A percentile compares a stretch with the other conserved stretches of the same genome.
phyloP scores from a whole-genome alignment of 2,329 filamentous ascomycete genomes.

The Nemania diffusa region DNA sequence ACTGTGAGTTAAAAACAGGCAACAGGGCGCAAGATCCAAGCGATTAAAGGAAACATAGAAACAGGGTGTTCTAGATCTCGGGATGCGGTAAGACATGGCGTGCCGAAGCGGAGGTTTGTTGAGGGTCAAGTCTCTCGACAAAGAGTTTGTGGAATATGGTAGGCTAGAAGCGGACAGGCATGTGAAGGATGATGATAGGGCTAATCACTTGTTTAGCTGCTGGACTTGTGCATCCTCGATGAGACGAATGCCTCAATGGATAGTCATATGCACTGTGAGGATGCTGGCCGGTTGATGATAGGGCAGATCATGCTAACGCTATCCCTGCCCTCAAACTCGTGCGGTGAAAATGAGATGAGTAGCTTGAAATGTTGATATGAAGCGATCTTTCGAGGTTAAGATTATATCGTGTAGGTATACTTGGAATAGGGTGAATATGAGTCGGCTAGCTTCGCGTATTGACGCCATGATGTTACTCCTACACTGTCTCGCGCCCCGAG shows the following conservation, averaged over 20 bases:
- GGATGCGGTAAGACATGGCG: constrained; percentile 29
- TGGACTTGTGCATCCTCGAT: not conserved
- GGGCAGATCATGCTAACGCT: not conserved
- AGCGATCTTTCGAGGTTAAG: not conserved
- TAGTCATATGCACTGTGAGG: not conserved
- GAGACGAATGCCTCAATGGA: constrained; percentile 1
- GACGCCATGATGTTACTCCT: not conserved
- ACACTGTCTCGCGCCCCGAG: not conserved
- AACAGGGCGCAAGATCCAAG: constrained; percentile 16
- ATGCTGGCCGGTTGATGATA: not conserved
- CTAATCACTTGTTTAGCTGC: not conserved
- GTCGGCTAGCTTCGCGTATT: not conserved
- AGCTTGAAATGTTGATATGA: not conserved
- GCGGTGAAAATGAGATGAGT: not conserved
- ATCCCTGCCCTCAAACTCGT: not conserved
- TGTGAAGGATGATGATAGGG: not conserved
- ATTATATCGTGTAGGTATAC: not conserved
- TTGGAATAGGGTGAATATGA: not conserved
- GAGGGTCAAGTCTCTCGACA: not conserved
- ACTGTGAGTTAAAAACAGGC: not conserved
- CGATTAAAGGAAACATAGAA: constrained; percentile 19
- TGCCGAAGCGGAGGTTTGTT: not conserved
- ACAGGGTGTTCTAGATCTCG: constrained; percentile 25
- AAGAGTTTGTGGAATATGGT: constrained; percentile 1
- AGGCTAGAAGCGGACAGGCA: not conserved